Evolutionary conservation across 805 yeast genomes (phyloP).

Genomic region (Maudiozyma saulgeensis): DNA sequence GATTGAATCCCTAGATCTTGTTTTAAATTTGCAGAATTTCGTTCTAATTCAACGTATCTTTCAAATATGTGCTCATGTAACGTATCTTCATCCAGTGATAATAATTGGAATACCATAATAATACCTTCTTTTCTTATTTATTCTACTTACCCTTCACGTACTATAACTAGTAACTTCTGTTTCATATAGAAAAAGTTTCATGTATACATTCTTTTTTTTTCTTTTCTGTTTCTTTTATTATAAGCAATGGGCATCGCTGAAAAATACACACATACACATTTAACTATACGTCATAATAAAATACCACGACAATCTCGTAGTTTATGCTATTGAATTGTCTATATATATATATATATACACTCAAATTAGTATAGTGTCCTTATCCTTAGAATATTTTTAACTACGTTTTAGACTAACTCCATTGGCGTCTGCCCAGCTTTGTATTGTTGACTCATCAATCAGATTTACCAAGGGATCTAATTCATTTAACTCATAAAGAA

Average conservation of each 20-base stretch:
- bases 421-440: constrained; percentile 27
- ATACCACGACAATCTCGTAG: too few species aligned
- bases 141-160: background rate
- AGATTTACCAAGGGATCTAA: constrained; percentile 21
- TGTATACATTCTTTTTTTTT: background rate
- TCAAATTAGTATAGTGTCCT: background rate
- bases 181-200: too few species aligned
- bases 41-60: constrained; percentile 19
- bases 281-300: too few species aligned
- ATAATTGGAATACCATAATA: constrained; percentile 7
- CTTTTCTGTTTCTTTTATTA: background rate
- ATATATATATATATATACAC: too few species aligned
- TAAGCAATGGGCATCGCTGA: background rate
- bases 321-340: background rate
- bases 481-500: constrained; percentile 12
- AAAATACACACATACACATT: constrained; percentile 8
- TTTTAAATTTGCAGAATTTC: constrained; percentile 12
- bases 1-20: constrained; percentile 29
- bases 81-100: constrained; percentile 13
- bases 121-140: too few species aligned
- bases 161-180: background rate
- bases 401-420: constrained; percentile 18
- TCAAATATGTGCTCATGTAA: constrained; percentile 27
- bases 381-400: background rate
- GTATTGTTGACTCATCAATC: constrained; percentile 22